Conservation (phyloP, 2,329 filamentous ascomycete genomes). For the Chaetomiaceae sp. region DNA sequence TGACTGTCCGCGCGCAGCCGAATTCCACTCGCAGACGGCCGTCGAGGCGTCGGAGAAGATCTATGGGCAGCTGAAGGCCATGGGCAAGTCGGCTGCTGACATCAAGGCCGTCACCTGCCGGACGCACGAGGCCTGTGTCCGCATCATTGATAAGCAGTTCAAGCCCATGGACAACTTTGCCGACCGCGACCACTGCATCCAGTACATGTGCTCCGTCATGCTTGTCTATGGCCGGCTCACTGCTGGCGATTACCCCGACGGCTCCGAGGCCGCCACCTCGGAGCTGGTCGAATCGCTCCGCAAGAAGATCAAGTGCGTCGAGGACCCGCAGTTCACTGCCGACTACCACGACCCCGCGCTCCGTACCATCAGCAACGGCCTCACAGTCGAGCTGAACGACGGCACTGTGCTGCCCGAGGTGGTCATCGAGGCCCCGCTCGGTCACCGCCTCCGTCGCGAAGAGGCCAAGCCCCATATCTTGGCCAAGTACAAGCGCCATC, state of each 20-base stretch:
- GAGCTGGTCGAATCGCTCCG: slow-evolving; percentile 85
- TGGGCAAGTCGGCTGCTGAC: slow-evolving; percentile 88
- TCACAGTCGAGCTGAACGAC: slow-evolving; percentile 92
- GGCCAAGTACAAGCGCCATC: slow-evolving; percentile 90
- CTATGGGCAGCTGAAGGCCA: slow-evolving; percentile 71
- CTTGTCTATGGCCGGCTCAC: slow-evolving; percentile 91
- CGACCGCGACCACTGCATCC: slow-evolving; percentile 98
- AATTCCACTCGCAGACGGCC: slow-evolving; percentile 98
- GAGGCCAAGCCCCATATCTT: slow-evolving; percentile 98
- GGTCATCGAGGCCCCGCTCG: slow-evolving; percentile 88
- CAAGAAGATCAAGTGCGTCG: slow-evolving; percentile 91
- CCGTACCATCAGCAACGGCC: slow-evolving; percentile 94
- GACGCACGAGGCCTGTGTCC: slow-evolving; percentile 96
- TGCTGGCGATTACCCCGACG: slow-evolving; percentile 90
- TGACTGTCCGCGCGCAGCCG: slow-evolving; percentile 48
- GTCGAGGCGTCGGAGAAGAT: slow-evolving; percentile 92
- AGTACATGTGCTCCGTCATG: slow-evolving; percentile 99
- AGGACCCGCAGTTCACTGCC: slow-evolving; percentile 88
- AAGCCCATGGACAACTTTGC: slow-evolving; percentile 99
- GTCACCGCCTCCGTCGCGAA: slow-evolving; percentile 83
- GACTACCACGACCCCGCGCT: slow-evolving; percentile 94
- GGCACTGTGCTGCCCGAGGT: slow-evolving; percentile 88
- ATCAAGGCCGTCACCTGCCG: slow-evolving; percentile 92
- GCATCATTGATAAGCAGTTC: slow-evolving; percentile 99
- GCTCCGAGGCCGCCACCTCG: slow-evolving; percentile 85